Conservation (phyloP, 2,329 filamentous ascomycete genomes). For the Fusarium sp. region DNA sequence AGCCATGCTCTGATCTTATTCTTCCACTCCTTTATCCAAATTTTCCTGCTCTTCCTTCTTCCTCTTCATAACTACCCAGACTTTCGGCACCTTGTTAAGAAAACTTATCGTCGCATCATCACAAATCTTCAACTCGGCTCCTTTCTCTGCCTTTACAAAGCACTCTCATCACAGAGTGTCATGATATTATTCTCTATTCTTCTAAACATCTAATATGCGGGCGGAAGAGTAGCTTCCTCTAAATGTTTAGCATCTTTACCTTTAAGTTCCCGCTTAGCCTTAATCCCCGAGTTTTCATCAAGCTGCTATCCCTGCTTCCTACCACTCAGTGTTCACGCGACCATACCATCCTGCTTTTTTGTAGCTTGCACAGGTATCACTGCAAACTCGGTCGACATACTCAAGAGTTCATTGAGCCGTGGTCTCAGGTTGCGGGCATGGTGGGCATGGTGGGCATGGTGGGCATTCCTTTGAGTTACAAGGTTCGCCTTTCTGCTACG, state of each 20-base stretch:
- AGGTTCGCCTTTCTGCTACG: background rate
- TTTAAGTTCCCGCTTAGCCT: background rate
- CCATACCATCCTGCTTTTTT: too few relatives aligned
- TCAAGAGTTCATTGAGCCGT: background rate
- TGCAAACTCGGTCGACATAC: background rate
- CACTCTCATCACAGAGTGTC: background rate
- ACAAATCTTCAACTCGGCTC: background rate
- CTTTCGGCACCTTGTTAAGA: too few relatives aligned
- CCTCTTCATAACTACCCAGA: rapidly evolving
- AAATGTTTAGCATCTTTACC: background rate
- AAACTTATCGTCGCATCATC: background rate
- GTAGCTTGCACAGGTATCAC: too few relatives aligned
- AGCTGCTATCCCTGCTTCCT: background rate
- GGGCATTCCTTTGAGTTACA: background rate
- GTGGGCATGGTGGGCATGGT: too few relatives aligned
- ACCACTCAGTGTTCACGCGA: background rate
- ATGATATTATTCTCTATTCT: background rate
- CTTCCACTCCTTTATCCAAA: background rate
- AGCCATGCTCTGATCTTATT: background rate
- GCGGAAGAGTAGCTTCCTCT: background rate
- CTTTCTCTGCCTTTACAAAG: background rate
- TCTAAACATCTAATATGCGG: background rate
- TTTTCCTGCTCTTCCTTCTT: background rate
- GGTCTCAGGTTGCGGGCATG: background rate
- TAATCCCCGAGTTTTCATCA: background rate